Base-by-base conservation (phyloP, 148 eudicot genomes). In the Fagopyrum tataricum region DNA sequence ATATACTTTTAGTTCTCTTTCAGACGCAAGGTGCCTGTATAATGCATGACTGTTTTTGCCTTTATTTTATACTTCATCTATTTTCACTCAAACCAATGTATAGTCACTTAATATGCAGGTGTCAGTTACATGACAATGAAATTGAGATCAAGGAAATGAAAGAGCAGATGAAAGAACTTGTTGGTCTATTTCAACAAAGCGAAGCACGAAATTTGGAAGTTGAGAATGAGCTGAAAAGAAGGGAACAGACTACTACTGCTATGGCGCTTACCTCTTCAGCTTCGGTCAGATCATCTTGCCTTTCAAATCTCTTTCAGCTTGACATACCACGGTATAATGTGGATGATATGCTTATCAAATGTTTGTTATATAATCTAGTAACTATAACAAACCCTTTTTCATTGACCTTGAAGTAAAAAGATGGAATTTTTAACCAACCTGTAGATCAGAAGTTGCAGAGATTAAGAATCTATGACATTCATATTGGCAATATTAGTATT, bases 141-240 rank as follows among this genome's bases (percentile, higher is more conserved):
- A 72, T 85, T 53, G 97, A 95, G 71, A 82, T 84, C 76, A 95
- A 87, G 79, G 99, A 95, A 81, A 90, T 92, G 96, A 46, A 46
- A 12, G 49, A 46, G 49, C 97, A 92, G 59, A 84, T 91, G 71
- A 92, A 46, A 46, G 49, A 46, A 46, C 49, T 46, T 46, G 49
- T 46, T 46, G 49, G 49, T 46, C 49, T 46, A 12, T 12, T 46
- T 7, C 49, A 12, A 7, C 49, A 46, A 46, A 46, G 49, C 5
- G 49, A 46, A 46, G 49, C 49, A 46, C 49, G 49, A 46, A 46
- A 96, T 82, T 92, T 85, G 78, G 99, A 92, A 80, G 89, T 82
- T 49, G 97, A 95, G 82, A 90, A 88, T 86, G 99, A 91, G 85
- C 91, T 95, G 44, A 95, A 88, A 80, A 61, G 84, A 78, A 88